A percentile compares a stretch with the other conserved stretches of the same genome.
phyloP scores from a whole-genome alignment of 176 grass and related monocot genomes.

The Carex littledalei region DNA sequence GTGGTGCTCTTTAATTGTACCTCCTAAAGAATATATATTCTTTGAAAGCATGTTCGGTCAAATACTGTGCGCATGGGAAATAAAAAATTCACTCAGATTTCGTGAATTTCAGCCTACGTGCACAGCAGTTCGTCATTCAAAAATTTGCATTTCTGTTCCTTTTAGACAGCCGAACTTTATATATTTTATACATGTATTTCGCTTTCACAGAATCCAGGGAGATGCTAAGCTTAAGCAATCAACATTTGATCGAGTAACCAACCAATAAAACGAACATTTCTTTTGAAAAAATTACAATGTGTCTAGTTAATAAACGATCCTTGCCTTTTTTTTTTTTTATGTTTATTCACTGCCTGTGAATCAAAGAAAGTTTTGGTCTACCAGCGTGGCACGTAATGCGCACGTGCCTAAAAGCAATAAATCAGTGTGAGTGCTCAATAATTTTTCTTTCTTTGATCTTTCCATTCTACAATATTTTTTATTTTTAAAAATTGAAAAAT shows the following conservation, averaged over 20 bases:
- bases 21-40: not conserved
- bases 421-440: not conserved
- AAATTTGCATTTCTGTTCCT: too few species aligned
- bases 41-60: too few species aligned
- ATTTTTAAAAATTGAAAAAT: too few species aligned
- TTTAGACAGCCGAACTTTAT: not conserved
- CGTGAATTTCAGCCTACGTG: too few species aligned
- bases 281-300: not conserved
- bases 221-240: not conserved
- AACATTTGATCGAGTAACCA: not conserved
- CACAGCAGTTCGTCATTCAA: too few species aligned
- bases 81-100: too few species aligned
- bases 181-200: not conserved
- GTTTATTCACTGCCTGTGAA: not conserved
- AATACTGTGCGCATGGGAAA: too few species aligned
- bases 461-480: too few species aligned
- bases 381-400: not conserved
- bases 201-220: not conserved
- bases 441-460: not conserved
- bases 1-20: not conserved
- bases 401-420: not conserved
- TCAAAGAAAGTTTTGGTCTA: not conserved
- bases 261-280: not conserved
- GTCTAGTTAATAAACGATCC: not conserved
- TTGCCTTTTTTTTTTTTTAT: not conserved